Conservation (phyloP, 2,329 filamentous ascomycete species). For the Cercospora zeina region DNA sequence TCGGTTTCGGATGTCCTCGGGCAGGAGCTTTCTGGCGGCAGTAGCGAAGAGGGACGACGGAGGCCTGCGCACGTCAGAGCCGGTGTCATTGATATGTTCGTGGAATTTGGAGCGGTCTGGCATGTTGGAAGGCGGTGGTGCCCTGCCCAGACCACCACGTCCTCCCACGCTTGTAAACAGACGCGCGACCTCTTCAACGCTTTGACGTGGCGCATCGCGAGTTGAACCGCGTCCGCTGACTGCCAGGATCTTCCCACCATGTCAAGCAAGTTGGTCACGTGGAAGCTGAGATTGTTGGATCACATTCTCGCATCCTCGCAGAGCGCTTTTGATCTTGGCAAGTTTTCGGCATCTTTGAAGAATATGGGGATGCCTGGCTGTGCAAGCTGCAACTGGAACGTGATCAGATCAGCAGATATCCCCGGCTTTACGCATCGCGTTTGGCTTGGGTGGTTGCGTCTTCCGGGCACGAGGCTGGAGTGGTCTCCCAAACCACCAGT, state of each 20-base stretch:
- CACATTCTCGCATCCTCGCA: not conserved
- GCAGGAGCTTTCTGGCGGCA: not conserved
- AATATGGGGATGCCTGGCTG: not conserved
- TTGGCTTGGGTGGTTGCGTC: not conserved
- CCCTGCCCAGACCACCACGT: not conserved
- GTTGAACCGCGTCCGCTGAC: slow-evolving; percentile 2
- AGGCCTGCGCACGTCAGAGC: slow-evolving; percentile 2
- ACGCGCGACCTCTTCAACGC: not conserved
- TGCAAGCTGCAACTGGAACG: not conserved
- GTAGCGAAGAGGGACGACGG: slow-evolving; percentile 1
- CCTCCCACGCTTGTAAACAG: not conserved
- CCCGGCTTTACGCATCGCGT: not conserved
- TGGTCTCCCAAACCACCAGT: no score
- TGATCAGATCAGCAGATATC: not conserved
- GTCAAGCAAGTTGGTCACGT: not conserved
- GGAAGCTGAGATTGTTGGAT: not conserved
- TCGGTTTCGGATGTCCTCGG: not conserved
- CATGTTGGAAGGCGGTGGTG: not conserved
- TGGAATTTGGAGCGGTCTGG: not conserved
- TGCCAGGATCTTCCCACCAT: slow-evolving; percentile 11
- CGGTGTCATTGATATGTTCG: slow-evolving; percentile 12
- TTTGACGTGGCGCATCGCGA: slow-evolving; percentile 7
- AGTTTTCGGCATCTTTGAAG: not conserved
- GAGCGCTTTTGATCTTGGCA: not conserved
- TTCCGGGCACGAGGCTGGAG: not conserved